Evolutionary conservation across 2,329 filamentous ascomycete genomes (phyloP), one percentile per base, ranked within the genome.

Genomic region (Aspergillus unguis): DNA sequence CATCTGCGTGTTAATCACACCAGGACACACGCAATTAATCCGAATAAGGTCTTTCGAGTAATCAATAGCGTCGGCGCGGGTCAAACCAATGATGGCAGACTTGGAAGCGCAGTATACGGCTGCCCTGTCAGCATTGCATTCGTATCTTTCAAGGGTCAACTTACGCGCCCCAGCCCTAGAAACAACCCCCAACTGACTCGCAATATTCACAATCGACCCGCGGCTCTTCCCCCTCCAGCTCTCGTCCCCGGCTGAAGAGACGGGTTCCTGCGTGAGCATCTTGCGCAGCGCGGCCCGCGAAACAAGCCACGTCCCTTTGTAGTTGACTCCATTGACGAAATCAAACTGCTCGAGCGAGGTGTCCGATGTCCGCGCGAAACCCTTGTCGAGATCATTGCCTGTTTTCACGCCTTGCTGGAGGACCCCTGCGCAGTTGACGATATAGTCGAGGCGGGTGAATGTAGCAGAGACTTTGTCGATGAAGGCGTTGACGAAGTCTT

Each of bases 51-150:
- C 57, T 27, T 58, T 55, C 0, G 80, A 78, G 59, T 83, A 83
- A 57, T 84, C 78, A 23, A 82, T 81, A 1, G 79, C 80, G 57
- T 82, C 81, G 0, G 78, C 71, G 5, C 76, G 70, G 0, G 82
- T 84, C 76, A 85, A 76, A 25, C 77, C 79, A 45, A 84, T 78
- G 2, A 84, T 75, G 0, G 81, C 82, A 10, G 80, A 76, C 56
- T 85, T 85, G 3, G 80, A 82, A 0, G 77, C 78, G 49, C 78
- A 83, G 55, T 84, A 84, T 1, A 79, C 74, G 7, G 80, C 80
- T 80, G 42, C 32, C 10, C 4, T 27, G 3, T 6, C 23, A 26
- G 8, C 6, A 41, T 5, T 41, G 23, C n/a, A 3, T n/a, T n/a
- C 4, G 36, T 38, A 42, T 28, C 6, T 17, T 17, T 17, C 17